Evolutionary conservation across 257 asterid species (phyloP).

Genomic region (Penstemon eatonii): DNA sequence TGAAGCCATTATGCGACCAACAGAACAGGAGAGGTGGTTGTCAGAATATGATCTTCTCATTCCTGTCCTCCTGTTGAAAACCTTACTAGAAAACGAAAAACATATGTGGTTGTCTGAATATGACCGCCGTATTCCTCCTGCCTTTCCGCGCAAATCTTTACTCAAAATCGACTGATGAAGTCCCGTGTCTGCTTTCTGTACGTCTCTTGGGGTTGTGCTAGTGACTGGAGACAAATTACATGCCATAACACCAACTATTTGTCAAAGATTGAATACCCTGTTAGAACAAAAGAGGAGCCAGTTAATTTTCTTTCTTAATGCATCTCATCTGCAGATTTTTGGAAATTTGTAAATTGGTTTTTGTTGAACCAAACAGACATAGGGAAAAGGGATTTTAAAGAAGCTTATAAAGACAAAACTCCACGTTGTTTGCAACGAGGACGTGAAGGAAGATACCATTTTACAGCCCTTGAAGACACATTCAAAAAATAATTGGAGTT

Average conservation of each 20-base stretch:
- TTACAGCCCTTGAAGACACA: conserved; percentile 26
- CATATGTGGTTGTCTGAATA: too few species aligned
- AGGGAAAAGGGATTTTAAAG: conserved; percentile 32
- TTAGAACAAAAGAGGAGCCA: conserved; percentile 2
- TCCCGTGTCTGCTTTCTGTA: conserved; percentile 28
- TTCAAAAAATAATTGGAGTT: conserved; percentile 14
- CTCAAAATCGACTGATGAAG: conserved; percentile 39
- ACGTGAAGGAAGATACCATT: conserved; percentile 38
- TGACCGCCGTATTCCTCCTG: too few species aligned
- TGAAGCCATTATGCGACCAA: conserved; percentile 37
- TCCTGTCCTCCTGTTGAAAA: conserved; percentile 1
- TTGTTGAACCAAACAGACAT: conserved; percentile 29
- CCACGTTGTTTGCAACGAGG: conserved; percentile 54
- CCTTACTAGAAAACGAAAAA: too few species aligned
- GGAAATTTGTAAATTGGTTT: not conserved
- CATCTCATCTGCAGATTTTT: conserved; percentile 11
- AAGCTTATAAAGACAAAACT: conserved; percentile 32
- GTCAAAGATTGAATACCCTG: conserved; percentile 18
- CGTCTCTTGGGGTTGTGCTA: conserved; percentile 32
- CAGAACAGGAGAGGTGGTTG: conserved; percentile 37
- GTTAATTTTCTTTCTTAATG: not conserved
- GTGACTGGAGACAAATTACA: conserved; percentile 43
- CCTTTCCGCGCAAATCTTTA: conserved; percentile 3
- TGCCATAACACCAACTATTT: conserved; percentile 40
- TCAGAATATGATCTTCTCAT: conserved; percentile 44